Conservation (phyloP, 352 stramenopile species). For the Chloridella minuta region DNA sequence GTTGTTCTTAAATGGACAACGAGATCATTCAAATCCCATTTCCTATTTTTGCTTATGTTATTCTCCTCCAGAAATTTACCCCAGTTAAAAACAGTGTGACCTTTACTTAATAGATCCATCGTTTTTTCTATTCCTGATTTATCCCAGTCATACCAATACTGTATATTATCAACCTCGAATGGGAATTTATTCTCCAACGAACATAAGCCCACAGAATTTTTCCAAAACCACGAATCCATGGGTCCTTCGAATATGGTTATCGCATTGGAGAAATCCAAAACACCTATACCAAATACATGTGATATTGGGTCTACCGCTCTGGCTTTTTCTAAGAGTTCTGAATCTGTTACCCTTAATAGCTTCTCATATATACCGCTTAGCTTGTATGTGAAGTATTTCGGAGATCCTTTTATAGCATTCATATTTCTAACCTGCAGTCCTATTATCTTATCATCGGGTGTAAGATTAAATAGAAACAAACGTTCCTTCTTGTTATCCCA, state of each 20-base stretch:
- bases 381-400: neutral
- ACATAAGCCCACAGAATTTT: neutral
- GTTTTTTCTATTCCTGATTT: neutral
- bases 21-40: too few relatives aligned
- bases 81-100: neutral
- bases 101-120: neutral
- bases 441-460: neutral
- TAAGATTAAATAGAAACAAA: neutral
- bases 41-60: too few relatives aligned
- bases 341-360: too few relatives aligned
- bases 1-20: too few relatives aligned
- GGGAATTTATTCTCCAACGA: too few relatives aligned
- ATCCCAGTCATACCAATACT: neutral
- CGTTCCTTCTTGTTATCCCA: too few relatives aligned
- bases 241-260: neutral
- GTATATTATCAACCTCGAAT: neutral
- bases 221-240: neutral
- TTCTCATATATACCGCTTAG: neutral
- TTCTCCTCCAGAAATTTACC: neutral
- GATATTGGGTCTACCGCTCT: too few relatives aligned
- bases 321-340: too few relatives aligned
- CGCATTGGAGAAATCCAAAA: neutral
- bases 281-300: neutral
- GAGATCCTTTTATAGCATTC: neutral
- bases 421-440: neutral